phyloP scores from a whole-genome alignment of 2,329 filamentous ascomycete genomes.

The Chaetomium globosum region DNA sequence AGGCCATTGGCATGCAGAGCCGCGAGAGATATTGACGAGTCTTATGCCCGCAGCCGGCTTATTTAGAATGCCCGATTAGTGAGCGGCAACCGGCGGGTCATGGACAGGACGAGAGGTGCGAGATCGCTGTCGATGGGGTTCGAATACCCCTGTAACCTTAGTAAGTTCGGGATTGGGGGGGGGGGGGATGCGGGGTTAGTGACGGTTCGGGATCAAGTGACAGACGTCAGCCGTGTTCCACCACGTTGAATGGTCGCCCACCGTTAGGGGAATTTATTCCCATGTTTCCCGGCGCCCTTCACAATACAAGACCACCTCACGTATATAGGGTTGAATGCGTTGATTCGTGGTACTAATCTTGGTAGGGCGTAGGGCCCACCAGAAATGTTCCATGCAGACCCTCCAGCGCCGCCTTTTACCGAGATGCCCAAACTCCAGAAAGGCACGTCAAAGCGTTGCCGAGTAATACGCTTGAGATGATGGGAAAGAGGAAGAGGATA shows the following conservation, averaged over 20 bases:
- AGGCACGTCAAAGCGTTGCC: neutral
- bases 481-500: no score
- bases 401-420: neutral
- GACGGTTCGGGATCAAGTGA: neutral
- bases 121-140: constrained; percentile 15
- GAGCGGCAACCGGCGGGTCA: constrained; percentile 23
- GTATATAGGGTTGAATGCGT: neutral
- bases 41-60: constrained; percentile 11
- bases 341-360: neutral
- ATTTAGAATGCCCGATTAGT: constrained; percentile 17
- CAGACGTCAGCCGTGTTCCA: no score
- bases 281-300: constrained; percentile 10
- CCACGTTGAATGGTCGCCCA: no score
- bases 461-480: neutral
- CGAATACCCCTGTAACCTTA: neutral
- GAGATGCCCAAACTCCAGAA: neutral
- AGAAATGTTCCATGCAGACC: neutral
- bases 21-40: neutral
- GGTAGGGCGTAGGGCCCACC: neutral
- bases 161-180: neutral
- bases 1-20: constrained; percentile 19
- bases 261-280: constrained; percentile 9
- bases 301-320: neutral
- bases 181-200: constrained; percentile 25
- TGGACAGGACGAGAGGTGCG: constrained; percentile 3